These are phyloP conservation scores for Curvularia sp. DNA, from an alignment of 2,329 filamentous ascomycete species.

Conservation along the genomic window DNA sequence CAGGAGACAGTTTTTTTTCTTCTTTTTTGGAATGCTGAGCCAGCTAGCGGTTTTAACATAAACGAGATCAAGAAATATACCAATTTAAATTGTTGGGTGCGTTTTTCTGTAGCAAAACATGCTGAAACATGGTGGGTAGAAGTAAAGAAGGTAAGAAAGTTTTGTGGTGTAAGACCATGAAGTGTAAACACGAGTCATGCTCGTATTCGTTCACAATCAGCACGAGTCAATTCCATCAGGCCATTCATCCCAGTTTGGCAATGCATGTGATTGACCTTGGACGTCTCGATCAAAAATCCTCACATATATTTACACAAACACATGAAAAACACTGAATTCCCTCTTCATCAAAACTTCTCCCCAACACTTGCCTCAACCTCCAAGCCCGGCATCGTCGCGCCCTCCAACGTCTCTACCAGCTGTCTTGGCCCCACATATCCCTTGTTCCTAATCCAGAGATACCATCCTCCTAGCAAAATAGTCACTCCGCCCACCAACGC, in stretches of 20 bases:
- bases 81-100: no score
- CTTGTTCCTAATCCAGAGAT: constrained; percentile 46
- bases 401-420: constrained; percentile 28
- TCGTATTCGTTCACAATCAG: background rate
- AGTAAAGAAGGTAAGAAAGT: background rate
- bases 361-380: background rate
- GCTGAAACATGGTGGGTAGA: background rate
- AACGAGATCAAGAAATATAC: no score
- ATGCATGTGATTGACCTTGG: background rate
- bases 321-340: background rate
- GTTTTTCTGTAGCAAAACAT: background rate
- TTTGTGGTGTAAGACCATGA: no score
- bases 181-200: background rate
- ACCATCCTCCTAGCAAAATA: constrained; percentile 57
- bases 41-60: no score
- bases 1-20: no score
- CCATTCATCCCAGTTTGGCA: background rate
- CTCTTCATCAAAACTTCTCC: background rate
- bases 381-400: constrained; percentile 10
- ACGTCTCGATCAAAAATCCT: background rate
- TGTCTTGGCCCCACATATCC: constrained; percentile 51
- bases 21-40: background rate
- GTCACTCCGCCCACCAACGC: constrained; percentile 61
- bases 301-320: background rate
- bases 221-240: background rate